Conservation (phyloP, 2,329 filamentous ascomycete genomes). For the Colletotrichum camelliae region DNA sequence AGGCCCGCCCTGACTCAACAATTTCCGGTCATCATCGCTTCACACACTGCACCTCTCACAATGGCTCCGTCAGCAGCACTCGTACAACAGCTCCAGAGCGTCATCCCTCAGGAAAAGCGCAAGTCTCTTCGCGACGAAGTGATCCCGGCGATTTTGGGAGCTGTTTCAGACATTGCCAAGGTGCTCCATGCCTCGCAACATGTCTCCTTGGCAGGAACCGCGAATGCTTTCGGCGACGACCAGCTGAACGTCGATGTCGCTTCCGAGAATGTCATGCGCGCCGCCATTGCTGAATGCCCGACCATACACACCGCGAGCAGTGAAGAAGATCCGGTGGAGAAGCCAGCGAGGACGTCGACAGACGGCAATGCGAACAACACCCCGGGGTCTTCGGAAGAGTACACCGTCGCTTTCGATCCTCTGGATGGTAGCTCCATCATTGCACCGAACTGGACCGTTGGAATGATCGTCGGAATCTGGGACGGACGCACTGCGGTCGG, state of each 20-base stretch:
- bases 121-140: slow-evolving; percentile 48
- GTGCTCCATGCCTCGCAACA: slow-evolving; percentile 49
- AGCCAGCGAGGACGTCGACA: slow-evolving; percentile 1
- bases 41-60: neutral
- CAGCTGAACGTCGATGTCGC: slow-evolving; percentile 64
- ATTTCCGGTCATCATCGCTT: neutral
- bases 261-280: slow-evolving; percentile 54
- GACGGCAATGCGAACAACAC: neutral
- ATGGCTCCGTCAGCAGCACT: slow-evolving; percentile 7
- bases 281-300: slow-evolving; percentile 46
- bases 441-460: slow-evolving; percentile 62
- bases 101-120: slow-evolving; percentile 27
- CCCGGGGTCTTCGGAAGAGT: slow-evolving; percentile 42
- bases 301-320: slow-evolving; percentile 58
- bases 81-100: slow-evolving; percentile 24
- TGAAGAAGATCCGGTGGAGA: slow-evolving; percentile 65
- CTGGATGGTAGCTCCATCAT: slow-evolving; percentile 69
- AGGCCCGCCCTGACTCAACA: slow-evolving; percentile 7
- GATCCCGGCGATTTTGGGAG: slow-evolving; percentile 52
- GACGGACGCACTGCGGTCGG: slow-evolving; percentile 50
- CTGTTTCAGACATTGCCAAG: slow-evolving; percentile 49
- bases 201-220: slow-evolving; percentile 52
- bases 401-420: slow-evolving; percentile 67
- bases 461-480: slow-evolving; percentile 67
- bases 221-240: slow-evolving; percentile 64